A percentile compares a stretch with the other conserved stretches of the same genome.
phyloP scores from a whole-genome alignment of 163 green algal genomes.

The Picocystis sp. region DNA sequence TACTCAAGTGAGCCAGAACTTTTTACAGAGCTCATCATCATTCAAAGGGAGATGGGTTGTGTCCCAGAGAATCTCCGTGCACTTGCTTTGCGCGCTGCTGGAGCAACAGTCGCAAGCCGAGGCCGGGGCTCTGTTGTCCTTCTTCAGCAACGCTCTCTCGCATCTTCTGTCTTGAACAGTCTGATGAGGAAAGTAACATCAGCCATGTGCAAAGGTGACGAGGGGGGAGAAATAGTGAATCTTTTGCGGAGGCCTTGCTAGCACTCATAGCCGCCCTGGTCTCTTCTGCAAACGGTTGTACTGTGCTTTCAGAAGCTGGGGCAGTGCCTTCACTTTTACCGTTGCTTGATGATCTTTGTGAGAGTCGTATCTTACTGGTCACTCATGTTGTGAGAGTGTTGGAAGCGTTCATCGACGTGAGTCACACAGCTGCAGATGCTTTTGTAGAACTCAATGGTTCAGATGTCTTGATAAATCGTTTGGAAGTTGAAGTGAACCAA shows the following conservation, averaged over 20 bases:
- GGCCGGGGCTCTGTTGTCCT: slow-evolving; percentile 25
- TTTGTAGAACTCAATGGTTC: slow-evolving; percentile 68
- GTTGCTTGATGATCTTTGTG: slow-evolving; percentile 39
- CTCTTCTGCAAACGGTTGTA: slow-evolving; percentile 28
- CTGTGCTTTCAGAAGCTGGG: slow-evolving; percentile 53
- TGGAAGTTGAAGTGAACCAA: slow-evolving; percentile 36
- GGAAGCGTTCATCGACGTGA: slow-evolving; percentile 78
- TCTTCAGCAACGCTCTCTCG: slow-evolving; percentile 25
- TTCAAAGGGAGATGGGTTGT: slow-evolving; percentile 22
- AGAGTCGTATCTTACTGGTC: slow-evolving; percentile 43
- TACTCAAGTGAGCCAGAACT: slow-evolving; percentile 52
- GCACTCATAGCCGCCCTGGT: slow-evolving; percentile 50
- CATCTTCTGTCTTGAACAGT: slow-evolving; percentile 48
- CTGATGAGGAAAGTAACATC: slow-evolving; percentile 19
- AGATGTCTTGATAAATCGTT: slow-evolving; percentile 43
- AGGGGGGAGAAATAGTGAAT: slow-evolving; percentile 14
- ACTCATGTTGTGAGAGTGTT: slow-evolving; percentile 53
- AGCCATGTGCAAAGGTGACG: slow-evolving; percentile 5
- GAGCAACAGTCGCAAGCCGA: slow-evolving; percentile 47
- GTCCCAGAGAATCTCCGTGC: slow-evolving; percentile 40
- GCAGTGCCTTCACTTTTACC: slow-evolving; percentile 66
- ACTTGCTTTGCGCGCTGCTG: slow-evolving; percentile 51
- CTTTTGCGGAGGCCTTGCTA: slow-evolving; percentile 57
- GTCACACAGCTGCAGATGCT: slow-evolving; percentile 25
- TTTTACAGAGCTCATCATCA: slow-evolving; percentile 43